Evolutionary conservation across 1,139 yeast species (phyloP).

Genomic region (Spathaspora sp.): DNA sequence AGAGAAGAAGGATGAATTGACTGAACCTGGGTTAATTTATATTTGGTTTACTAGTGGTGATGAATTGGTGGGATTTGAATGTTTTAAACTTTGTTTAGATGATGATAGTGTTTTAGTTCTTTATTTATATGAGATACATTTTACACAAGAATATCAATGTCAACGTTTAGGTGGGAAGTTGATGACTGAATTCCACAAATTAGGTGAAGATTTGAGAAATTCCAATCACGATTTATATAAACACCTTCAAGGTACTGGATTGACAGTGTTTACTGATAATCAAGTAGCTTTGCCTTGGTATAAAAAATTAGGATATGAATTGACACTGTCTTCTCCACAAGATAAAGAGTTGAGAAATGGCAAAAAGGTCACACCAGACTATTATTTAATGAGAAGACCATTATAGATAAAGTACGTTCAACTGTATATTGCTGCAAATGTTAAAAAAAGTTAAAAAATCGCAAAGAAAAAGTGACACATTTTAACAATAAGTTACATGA

Average conservation of each 20-base stretch:
- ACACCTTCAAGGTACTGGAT: conserved; percentile 29
- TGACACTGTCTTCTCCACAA: conserved; percentile 42
- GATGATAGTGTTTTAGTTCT: conserved; percentile 32
- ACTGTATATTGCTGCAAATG: no score
- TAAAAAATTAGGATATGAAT: conserved; percentile 33
- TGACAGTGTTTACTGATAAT: conserved; percentile 56
- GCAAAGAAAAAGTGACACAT: no score
- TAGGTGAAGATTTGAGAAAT: conserved; percentile 19
- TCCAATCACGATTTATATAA: conserved; percentile 7
- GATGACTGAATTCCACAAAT: conserved; percentile 28
- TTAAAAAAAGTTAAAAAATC: no score
- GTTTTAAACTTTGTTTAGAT: conserved; percentile 39
- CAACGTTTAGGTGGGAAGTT: conserved; percentile 34
- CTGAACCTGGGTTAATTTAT: conserved; percentile 43
- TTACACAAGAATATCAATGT: conserved; percentile 28
- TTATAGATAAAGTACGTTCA: neutral
- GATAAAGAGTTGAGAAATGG: conserved; percentile 42
- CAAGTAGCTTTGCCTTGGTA: conserved; percentile 45
- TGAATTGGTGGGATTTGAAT: conserved; percentile 40
- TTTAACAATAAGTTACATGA: no score
- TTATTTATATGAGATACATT: conserved; percentile 57
- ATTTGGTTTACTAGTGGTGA: conserved; percentile 23
- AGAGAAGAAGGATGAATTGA: conserved; percentile 46
- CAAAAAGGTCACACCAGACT: conserved; percentile 39
- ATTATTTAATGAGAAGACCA: conserved; percentile 24